phyloP scores from a whole-genome alignment of 2,329 filamentous ascomycete genomes.

The Ceratocystis cubensis region DNA sequence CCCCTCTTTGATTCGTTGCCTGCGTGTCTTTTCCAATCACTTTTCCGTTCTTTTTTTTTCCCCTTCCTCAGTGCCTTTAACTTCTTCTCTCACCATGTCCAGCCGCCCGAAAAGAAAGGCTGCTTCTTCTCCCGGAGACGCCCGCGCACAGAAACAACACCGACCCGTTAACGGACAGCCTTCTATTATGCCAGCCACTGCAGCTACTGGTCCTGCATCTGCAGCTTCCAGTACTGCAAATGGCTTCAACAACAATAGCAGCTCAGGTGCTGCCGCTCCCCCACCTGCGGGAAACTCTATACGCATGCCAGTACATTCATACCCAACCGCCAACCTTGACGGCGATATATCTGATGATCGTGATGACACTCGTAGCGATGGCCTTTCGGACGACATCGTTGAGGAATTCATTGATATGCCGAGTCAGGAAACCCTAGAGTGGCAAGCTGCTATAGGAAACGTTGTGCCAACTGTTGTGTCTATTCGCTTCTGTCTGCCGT shows the following conservation, averaged over 20 bases:
- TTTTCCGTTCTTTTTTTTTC: background rate
- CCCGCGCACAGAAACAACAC: slow-evolving; percentile 33
- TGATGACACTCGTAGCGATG: slow-evolving; percentile 27
- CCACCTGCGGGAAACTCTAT: slow-evolving; percentile 1
- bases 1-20: background rate
- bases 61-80: background rate
- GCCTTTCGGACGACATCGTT: slow-evolving; percentile 29
- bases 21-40: background rate
- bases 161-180: slow-evolving; percentile 33
- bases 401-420: slow-evolving; percentile 26
- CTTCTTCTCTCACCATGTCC: slow-evolving; percentile 29
- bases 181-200: slow-evolving; percentile 36
- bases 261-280: slow-evolving; percentile 16
- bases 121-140: slow-evolving; percentile 28
- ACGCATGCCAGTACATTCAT: slow-evolving; percentile 15
- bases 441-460: slow-evolving; percentile 89
- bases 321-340: slow-evolving; percentile 7
- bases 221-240: background rate
- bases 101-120: slow-evolving; percentile 43
- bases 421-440: slow-evolving; percentile 42
- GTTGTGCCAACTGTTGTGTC: slow-evolving; percentile 94
- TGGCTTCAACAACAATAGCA: background rate
- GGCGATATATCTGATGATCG: slow-evolving; percentile 3
- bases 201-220: slow-evolving; percentile 7
- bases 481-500: slow-evolving; percentile 98